phyloP scores from a whole-genome alignment of 768 basidiomycete genomes.

The Suillus plorans region DNA sequence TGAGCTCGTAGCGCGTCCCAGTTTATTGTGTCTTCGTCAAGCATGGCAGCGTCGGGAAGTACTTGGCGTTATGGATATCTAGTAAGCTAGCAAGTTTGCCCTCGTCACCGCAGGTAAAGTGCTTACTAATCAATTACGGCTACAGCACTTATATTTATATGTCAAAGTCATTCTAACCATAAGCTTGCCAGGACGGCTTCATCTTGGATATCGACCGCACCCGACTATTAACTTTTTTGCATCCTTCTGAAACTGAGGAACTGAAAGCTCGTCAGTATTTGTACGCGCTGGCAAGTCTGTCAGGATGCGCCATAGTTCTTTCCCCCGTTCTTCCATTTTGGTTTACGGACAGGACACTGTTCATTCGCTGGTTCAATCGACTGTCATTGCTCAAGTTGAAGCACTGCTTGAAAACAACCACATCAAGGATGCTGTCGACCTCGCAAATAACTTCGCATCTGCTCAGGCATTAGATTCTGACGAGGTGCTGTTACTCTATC shows the following conservation, averaged over 20 bases:
- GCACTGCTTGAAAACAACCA: slow-evolving; percentile 62
- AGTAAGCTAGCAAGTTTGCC: neutral
- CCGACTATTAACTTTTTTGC: neutral
- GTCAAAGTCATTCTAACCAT: neutral
- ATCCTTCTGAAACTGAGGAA: neutral
- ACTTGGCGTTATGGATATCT: neutral
- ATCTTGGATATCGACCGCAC: neutral
- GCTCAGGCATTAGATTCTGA: slow-evolving; percentile 45
- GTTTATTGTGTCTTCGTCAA: neutral
- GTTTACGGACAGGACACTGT: slow-evolving; percentile 60
- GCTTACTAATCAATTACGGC: neutral
- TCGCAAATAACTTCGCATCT: slow-evolving; percentile 59
- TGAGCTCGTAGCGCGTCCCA: slow-evolving; percentile 47
- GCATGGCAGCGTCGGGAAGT: neutral
- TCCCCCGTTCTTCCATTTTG: slow-evolving; percentile 69
- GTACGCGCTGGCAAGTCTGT: neutral
- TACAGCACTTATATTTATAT: neutral
- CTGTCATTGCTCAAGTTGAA: slow-evolving; percentile 71
- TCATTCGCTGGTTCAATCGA: slow-evolving; percentile 67
- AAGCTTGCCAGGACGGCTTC: neutral
- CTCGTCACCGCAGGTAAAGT: neutral
- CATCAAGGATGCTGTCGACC: slow-evolving; percentile 60
- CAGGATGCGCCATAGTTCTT: slow-evolving; percentile 35
- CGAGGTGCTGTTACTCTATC: neutral
- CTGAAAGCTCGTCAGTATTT: neutral